Conservation (phyloP, 75 land plant species). For the Pinus albicaulis region DNA sequence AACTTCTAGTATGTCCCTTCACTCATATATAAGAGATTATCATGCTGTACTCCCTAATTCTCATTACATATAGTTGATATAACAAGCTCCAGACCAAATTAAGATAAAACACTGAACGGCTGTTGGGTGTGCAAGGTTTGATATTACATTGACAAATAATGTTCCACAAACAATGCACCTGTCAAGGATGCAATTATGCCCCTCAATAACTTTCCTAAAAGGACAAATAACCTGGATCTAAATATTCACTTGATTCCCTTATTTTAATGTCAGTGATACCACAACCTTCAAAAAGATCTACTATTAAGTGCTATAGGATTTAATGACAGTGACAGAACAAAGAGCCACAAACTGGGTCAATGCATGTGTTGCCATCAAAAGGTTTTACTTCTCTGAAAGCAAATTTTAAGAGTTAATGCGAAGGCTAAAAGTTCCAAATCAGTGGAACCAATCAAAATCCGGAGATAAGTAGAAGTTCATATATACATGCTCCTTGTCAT, state of each 20-base stretch:
- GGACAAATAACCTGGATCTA: not conserved
- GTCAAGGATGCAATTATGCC: not conserved
- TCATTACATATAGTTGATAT: not conserved
- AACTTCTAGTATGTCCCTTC: slow-evolving; percentile 1
- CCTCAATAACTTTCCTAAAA: not conserved
- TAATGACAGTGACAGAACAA: not conserved
- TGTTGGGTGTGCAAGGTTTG: not conserved
- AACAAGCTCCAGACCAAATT: not conserved
- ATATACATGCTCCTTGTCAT: not conserved
- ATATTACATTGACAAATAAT: not conserved
- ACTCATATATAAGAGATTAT: not conserved
- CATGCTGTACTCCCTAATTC: not conserved
- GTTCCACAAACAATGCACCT: not conserved
- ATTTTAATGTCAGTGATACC: not conserved
- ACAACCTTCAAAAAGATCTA: not conserved
- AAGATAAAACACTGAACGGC: not conserved
- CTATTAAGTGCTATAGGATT: not conserved
- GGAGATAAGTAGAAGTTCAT: not conserved
- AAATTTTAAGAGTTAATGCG: not conserved
- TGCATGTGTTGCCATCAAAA: not conserved
- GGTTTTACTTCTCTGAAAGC: not conserved
- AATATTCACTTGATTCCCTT: not conserved
- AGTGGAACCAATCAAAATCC: not conserved
- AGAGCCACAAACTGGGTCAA: not conserved
- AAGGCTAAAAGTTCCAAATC: not conserved